Base-by-base conservation (phyloP, 2,329 filamentous ascomycete species). In the Penicillium thymicola region DNA sequence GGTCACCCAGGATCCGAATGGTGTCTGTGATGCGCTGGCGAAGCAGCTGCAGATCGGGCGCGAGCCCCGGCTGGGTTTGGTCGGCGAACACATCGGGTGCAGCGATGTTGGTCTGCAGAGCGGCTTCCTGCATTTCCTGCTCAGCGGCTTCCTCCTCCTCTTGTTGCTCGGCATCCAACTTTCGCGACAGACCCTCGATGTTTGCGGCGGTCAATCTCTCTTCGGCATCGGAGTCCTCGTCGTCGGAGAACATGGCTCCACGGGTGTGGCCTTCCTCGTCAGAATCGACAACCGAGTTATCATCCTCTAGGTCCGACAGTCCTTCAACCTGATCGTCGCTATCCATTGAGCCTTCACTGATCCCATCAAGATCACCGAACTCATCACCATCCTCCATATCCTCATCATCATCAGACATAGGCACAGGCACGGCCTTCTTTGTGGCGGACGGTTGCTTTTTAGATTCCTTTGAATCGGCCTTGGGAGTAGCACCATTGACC, bases 181-280 rank as follows among this genome's bases (percentile, higher is more conserved):
- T 93, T 66, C 86, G 83, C 54, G 93, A 92, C 54, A 99, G 79
- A 57, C 94, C 94, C 67, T 89, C 94, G 61, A 99, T 97, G 75
- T 99, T 99, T 60, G 94, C 94, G 2, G 92, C 92, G 50, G 91
- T 99, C 64, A 99, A 82, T 72, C 87, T 88, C 76, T 97, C 92
- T 76, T 96, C 91, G 5, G 86, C 88, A 66, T 95, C 91, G 1
- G 89, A 92, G 62, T 93, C 90, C 66, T 95, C 92, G 69, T 97
- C 93, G 62, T 97, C 94, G 0, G 94, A 97, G 81, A 96, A 99
- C 81, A 96, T 90, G 62, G 87, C 85, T 67, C 82, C 82, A 71
- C 75, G 81, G 70, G 73, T 75, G 51, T 77, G 77, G 25, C 75
- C 75, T 30, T 85, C 84, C 42, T 85, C 82, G 61, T 92, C 89